Conservation (phyloP, 2,329 filamentous ascomycete genomes). For the Colletotrichum spinosum region DNA sequence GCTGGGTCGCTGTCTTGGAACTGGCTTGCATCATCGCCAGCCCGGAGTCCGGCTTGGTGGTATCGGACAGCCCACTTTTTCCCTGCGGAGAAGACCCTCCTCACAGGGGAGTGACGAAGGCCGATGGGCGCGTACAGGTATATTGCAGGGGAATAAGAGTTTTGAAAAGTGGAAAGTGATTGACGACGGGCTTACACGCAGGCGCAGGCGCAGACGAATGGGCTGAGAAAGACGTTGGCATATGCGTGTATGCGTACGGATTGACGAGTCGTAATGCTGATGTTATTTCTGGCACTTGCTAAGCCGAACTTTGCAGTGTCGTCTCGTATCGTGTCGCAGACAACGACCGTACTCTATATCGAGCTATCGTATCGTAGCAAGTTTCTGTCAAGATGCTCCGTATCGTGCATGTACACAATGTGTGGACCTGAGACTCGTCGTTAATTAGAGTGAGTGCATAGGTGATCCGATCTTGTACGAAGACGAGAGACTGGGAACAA, state of each 20-base stretch:
- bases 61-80: conserved; percentile 21
- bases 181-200: conserved; percentile 14
- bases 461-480: neutral
- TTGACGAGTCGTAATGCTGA: conserved; percentile 5
- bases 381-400: too few relatives aligned
- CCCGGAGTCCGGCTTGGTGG: conserved; percentile 32
- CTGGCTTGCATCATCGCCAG: conserved; percentile 35
- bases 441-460: too few relatives aligned
- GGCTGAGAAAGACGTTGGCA: neutral
- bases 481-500: neutral
- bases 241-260: neutral
- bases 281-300: conserved; percentile 21
- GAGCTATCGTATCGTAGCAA: conserved; percentile 7
- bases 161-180: conserved; percentile 14
- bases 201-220: neutral
- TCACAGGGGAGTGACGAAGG: neutral
- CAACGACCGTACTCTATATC: conserved; percentile 6
- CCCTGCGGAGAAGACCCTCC: conserved; percentile 10
- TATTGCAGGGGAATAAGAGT: conserved; percentile 1
- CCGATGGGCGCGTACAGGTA: neutral
- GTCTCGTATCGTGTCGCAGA: conserved; percentile 9
- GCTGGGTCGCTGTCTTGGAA: conserved; percentile 32
- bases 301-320: neutral
- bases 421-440: too few relatives aligned
- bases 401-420: too few relatives aligned